phyloP scores from a whole-genome alignment of 2,329 filamentous ascomycete species.

The Thelonectria rubi region DNA sequence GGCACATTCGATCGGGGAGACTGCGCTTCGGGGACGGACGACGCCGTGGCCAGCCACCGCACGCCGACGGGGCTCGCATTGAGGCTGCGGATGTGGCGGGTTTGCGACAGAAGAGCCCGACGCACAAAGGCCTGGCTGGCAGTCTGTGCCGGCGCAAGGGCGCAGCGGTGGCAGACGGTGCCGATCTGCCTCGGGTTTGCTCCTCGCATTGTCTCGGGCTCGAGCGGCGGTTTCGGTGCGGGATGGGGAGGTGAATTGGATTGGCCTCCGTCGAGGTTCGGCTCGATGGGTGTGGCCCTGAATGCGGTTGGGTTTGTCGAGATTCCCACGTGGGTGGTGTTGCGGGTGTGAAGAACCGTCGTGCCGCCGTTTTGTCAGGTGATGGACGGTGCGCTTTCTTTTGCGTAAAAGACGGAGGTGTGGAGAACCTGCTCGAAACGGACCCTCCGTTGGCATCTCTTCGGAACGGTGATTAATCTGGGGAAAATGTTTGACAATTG shows the following conservation, averaged over 20 bases:
- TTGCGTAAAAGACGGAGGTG: not conserved
- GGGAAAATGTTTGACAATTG: too few species aligned
- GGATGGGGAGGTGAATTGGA: not conserved
- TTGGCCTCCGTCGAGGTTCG: constrained; percentile 11
- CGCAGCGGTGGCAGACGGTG: constrained; percentile 57
- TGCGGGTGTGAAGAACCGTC: not conserved
- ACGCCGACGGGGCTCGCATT: constrained; percentile 23
- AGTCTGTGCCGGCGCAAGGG: constrained; percentile 45
- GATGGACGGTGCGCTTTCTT: not conserved
- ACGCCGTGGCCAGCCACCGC: constrained; percentile 44
- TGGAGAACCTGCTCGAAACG: not conserved
- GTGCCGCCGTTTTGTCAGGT: constrained; percentile 22
- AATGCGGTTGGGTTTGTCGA: constrained; percentile 7
- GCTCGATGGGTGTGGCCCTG: constrained; percentile 7
- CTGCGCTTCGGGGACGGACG: constrained; percentile 34
- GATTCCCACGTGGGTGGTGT: not conserved
- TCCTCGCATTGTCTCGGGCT: constrained; percentile 50
- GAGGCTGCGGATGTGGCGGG: constrained; percentile 25
- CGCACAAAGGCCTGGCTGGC: constrained; percentile 37
- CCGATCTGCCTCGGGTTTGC: constrained; percentile 45
- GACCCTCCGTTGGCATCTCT: not conserved
- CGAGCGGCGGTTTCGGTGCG: not conserved
- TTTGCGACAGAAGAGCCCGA: constrained; percentile 35
- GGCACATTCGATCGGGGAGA: constrained; percentile 27
- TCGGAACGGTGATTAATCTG: too few species aligned